Evolutionary conservation across 2,329 filamentous ascomycete species (phyloP).

Genomic region (Paecilomyces dactylethromorphus): DNA sequence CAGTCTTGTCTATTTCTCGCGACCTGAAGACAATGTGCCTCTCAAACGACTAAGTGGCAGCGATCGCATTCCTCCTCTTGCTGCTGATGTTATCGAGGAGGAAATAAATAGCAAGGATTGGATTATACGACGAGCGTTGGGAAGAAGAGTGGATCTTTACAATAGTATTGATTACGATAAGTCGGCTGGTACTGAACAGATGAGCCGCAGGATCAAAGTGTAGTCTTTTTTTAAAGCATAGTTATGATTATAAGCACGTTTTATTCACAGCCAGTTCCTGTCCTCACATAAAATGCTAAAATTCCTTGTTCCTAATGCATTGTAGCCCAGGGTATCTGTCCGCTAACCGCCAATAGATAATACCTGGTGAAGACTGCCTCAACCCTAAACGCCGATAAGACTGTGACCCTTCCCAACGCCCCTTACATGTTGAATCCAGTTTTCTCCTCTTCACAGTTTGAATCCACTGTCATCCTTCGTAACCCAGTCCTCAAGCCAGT

Average conservation of each 20-base stretch:
- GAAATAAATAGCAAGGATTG: constrained; percentile 36
- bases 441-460: not conserved
- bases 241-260: not conserved
- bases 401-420: not conserved
- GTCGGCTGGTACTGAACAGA: constrained; percentile 25
- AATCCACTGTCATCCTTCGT: not conserved
- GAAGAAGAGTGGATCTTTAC: constrained; percentile 21
- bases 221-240: constrained; percentile 3
- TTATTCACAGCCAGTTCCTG: not conserved
- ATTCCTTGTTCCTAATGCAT: no score
- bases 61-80: constrained; percentile 24
- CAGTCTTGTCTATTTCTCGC: constrained; percentile 50
- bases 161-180: constrained; percentile 25
- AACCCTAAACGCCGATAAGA: not conserved
- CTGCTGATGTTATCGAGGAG: constrained; percentile 24
- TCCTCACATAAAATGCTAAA: not conserved
- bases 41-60: constrained; percentile 34
- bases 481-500: not conserved
- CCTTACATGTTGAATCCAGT: not conserved
- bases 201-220: constrained; percentile 24
- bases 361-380: not conserved
- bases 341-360: not conserved
- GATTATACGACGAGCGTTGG: constrained; percentile 34
- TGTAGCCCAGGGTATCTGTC: not conserved
- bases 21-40: constrained; percentile 45